Conservation (phyloP, 2,329 filamentous ascomycete genomes). For the Clarireedia paspali region DNA sequence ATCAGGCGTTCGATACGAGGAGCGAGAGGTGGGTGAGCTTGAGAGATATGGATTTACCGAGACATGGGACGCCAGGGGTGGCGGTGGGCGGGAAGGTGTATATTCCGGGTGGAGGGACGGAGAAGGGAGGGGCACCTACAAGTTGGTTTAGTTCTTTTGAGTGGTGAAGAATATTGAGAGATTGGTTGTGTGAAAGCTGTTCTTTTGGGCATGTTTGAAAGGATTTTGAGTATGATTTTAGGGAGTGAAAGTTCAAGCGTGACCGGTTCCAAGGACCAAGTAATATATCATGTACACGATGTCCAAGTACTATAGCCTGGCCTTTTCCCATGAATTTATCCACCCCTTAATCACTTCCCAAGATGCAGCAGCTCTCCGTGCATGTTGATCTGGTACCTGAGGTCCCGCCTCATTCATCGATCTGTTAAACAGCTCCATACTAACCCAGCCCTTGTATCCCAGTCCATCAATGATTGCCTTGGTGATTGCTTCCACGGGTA, state of each 20-base stretch:
- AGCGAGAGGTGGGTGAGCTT: slow-evolving; percentile 23
- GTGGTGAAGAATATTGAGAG: neutral
- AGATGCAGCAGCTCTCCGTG: slow-evolving; percentile 39
- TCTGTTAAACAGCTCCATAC: slow-evolving; percentile 51
- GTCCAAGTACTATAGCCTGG: too few relatives aligned
- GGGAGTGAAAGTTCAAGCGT: too few relatives aligned
- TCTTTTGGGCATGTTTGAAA: too few relatives aligned
- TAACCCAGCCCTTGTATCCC: slow-evolving; percentile 51
- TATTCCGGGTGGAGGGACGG: slow-evolving; percentile 31
- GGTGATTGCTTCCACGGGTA: slow-evolving; percentile 46
- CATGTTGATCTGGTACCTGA: slow-evolving; percentile 42
- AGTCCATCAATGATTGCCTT: slow-evolving; percentile 41
- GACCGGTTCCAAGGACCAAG: too few relatives aligned
- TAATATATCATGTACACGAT: too few relatives aligned
- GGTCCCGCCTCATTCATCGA: slow-evolving; percentile 39
- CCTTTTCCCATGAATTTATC: neutral
- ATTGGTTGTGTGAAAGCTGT: too few relatives aligned
- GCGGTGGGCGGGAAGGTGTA: slow-evolving; percentile 26
- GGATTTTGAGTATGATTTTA: too few relatives aligned
- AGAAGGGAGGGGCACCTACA: neutral
- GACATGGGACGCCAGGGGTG: slow-evolving; percentile 31
- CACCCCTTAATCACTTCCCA: slow-evolving; percentile 33
- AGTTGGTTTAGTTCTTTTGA: slow-evolving; percentile 6
- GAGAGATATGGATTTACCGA: slow-evolving; percentile 27
- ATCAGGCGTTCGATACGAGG: slow-evolving; percentile 27